These are phyloP conservation scores for Plantago coronopus DNA, from an alignment of 305 asterid genomes.

Conservation along the genomic window DNA sequence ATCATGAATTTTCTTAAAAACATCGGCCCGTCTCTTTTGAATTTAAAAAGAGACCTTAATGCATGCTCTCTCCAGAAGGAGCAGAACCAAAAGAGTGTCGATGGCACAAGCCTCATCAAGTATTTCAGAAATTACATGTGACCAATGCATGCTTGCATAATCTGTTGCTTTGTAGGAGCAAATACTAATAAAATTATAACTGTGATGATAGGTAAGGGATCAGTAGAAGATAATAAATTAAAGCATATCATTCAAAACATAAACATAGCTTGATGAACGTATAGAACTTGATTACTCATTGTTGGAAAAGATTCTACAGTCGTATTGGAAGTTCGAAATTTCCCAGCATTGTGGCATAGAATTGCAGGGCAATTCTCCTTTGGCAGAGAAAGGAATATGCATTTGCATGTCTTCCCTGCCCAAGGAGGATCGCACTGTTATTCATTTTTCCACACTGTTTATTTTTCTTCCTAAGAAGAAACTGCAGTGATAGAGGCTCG, in stretches of 20 bases:
- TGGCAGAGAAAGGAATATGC: slow-evolving; percentile 51
- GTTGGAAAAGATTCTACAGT: not conserved
- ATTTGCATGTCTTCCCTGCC: slow-evolving; percentile 49
- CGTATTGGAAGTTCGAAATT: not conserved
- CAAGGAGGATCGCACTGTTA: slow-evolving; percentile 49
- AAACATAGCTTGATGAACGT: not conserved
- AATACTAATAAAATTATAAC: not conserved
- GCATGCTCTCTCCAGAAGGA: not conserved
- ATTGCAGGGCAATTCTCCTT: slow-evolving; percentile 75
- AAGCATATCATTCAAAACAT: not conserved
- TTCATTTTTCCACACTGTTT: slow-evolving; percentile 35
- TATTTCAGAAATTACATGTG: not conserved
- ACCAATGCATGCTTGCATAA: not conserved
- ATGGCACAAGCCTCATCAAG: not conserved
- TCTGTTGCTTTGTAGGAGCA: not conserved
- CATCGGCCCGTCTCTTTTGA: too few species aligned
- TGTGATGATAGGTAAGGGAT: not conserved
- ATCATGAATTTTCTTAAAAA: too few species aligned
- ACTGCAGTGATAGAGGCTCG: slow-evolving; percentile 4
- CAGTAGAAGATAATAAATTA: not conserved
- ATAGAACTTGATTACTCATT: slow-evolving; percentile 1
- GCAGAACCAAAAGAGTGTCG: not conserved
- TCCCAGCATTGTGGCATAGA: slow-evolving; percentile 39
- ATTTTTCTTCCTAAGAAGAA: slow-evolving; percentile 1
- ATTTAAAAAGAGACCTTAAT: too few species aligned